Base-by-base conservation (phyloP, 257 asterid species). In the Plantago ovata region DNA sequence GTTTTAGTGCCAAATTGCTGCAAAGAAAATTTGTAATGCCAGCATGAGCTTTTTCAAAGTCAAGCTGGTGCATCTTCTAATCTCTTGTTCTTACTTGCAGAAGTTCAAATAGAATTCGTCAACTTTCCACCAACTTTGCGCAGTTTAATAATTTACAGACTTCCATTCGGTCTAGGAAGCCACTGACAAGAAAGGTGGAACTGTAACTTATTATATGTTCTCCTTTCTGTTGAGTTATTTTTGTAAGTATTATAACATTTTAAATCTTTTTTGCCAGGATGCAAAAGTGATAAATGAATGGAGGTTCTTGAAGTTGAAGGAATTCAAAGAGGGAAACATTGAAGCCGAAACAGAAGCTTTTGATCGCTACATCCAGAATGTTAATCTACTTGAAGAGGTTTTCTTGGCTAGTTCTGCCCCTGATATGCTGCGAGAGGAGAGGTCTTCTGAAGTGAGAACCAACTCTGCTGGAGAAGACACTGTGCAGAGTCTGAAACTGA, bases 251-350 rank as follows among this genome's bases (percentile, higher is more conserved):
- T 61, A 46, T 44, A 51, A 48, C 14, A 13, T 46, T 53, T n/a
- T 56, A 57, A 6, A 16, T n/a, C n/a, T n/a, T n/a, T n/a, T 19
- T 73, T 58, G 56, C 55, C 82, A 89, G 96, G 98, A 93, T 40
- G 97, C 98, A 16, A 86, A 78, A 71, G 70, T 81, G 63, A 75
- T 86, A 69, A 93, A 89, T 2, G 92, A 93, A 64, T 89, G 97
- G 97, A 93, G 97, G 75, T 93, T 88, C 78, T 62, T 74, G 64
- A 89, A 84, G 81, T 51, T 93, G 75, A 93, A 82, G 76, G 97
- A 89, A 73, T 84, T 72, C 65, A 86, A 68, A 68, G 92, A 82
- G 24, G 71, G 83, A 51, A 85, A 86, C 28, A 60, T 84, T 43
- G 87, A 73, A 75, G 79, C 75, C 16, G 96, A 93, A 77, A 76